phyloP scores from a whole-genome alignment of 495 filamentous ascomycete genomes.

The Alectoria sarmentosa region DNA sequence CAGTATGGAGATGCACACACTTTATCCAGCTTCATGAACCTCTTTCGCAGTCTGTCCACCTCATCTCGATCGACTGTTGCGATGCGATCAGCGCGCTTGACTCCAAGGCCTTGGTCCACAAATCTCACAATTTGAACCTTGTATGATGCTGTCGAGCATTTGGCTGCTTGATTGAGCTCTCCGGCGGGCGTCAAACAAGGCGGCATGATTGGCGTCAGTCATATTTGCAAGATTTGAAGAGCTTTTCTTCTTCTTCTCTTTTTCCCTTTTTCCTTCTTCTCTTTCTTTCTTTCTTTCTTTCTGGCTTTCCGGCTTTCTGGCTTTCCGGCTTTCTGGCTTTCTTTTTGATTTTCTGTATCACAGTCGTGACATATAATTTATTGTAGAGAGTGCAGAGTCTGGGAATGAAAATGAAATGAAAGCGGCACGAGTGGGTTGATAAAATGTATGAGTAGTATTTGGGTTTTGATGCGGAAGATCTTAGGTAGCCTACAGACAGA shows the following conservation, averaged over 20 bases:
- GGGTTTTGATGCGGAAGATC: too few species aligned
- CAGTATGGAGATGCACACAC: constrained; percentile 37
- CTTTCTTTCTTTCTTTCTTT: too few species aligned
- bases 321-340: too few species aligned
- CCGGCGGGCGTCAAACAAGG: constrained; percentile 43
- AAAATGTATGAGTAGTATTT: too few species aligned
- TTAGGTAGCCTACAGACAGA: too few species aligned
- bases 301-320: too few species aligned
- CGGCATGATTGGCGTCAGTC: constrained; percentile 32
- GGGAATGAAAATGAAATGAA: background rate
- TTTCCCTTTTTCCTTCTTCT: too few species aligned
- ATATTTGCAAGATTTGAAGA: constrained; percentile 9
- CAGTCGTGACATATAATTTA: background rate
- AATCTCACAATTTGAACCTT: constrained; percentile 81
- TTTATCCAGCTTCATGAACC: constrained; percentile 99
- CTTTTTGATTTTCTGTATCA: constrained; percentile 23
- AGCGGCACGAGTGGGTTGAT: background rate
- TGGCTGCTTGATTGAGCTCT: constrained; percentile 71
- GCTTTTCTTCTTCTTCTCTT: constrained; percentile 32
- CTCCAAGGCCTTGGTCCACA: background rate
- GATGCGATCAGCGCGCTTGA: constrained; percentile 9
- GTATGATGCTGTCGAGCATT: constrained; percentile 91
- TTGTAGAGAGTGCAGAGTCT: background rate
- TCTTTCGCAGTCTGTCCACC: constrained; percentile 87
- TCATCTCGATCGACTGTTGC: constrained; percentile 87